These are phyloP conservation scores for Tetrahymena thermophila DNA, from an alignment of 73 alveolate genomes.

Conservation along the genomic window DNA sequence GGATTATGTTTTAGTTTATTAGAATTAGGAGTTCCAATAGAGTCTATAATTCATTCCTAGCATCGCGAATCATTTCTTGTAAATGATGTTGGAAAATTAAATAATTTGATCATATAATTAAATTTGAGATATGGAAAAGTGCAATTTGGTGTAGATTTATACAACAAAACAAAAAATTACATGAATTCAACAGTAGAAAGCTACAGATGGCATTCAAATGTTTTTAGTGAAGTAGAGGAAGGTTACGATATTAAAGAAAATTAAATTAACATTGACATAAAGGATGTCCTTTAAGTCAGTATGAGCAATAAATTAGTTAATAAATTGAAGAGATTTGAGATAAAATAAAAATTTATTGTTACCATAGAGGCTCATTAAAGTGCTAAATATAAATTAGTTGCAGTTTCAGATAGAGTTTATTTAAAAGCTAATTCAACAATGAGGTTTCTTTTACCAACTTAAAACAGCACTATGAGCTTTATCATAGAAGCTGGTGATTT, in stretches of 20 bases:
- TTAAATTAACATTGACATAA: not conserved
- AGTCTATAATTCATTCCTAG: not conserved
- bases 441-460: not conserved
- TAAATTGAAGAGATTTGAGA: not conserved
- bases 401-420: not conserved
- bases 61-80: not conserved
- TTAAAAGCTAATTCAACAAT: not conserved
- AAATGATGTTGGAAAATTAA: not conserved
- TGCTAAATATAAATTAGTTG: not conserved
- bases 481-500: not conserved
- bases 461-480: not conserved
- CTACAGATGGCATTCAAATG: not conserved
- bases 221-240: not conserved
- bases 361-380: not conserved
- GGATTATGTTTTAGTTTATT: not conserved
- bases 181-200: not conserved
- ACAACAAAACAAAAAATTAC: not conserved
- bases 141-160: not conserved
- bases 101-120: not conserved
- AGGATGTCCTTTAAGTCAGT: not conserved
- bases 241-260: not conserved
- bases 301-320: not conserved
- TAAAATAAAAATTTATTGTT: not conserved
- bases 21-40: not conserved
- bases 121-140: not conserved